A percentile compares a stretch with the other conserved stretches of the same genome.
Evolutionary conservation across 2,329 filamentous ascomycete species (phyloP).

Genomic region (Fusarium continuum): DNA sequence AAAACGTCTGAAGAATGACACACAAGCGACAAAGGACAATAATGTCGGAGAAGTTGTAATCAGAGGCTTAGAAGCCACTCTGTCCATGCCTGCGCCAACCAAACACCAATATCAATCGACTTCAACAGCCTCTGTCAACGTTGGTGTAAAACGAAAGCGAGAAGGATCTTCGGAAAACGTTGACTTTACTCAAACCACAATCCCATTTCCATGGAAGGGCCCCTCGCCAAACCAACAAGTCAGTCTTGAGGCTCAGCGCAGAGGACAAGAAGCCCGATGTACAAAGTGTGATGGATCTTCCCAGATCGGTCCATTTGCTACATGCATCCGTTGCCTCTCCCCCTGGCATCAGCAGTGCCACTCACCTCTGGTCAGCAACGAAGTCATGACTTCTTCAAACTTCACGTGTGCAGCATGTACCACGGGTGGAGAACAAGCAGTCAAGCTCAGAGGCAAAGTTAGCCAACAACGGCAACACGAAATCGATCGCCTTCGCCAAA

Average conservation of each 20-base stretch:
- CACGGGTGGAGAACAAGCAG: constrained; percentile 5
- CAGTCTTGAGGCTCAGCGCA: not conserved
- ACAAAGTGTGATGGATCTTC: constrained; percentile 29
- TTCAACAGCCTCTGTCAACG: constrained; percentile 5
- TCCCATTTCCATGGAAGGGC: constrained; percentile 40
- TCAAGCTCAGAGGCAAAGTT: constrained; percentile 19
- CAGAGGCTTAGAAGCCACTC: constrained; percentile 14
- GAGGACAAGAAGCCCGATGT: constrained; percentile 9
- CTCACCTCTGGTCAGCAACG: constrained; percentile 12
- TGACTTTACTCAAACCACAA: constrained; percentile 48
- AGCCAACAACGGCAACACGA: constrained; percentile 37
- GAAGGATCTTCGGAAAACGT: constrained; percentile 20
- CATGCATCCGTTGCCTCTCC: constrained; percentile 36
- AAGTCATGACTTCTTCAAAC: not conserved
- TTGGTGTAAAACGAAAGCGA: constrained; percentile 46
- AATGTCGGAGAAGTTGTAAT: not conserved
- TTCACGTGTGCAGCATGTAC: constrained; percentile 37
- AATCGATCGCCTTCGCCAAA: constrained; percentile 47
- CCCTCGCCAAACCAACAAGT: not conserved
- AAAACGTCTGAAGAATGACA: constrained; percentile 36
- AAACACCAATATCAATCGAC: constrained; percentile 6
- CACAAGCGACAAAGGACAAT: not conserved
- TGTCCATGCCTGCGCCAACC: constrained; percentile 21
- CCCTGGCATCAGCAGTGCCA: constrained; percentile 43
- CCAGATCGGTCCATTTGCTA: constrained; percentile 13